A percentile compares a stretch with the other conserved stretches of the same genome.
phyloP scores from a whole-genome alignment of 2,329 filamentous ascomycete species.

The Aspergillus glaucus region DNA sequence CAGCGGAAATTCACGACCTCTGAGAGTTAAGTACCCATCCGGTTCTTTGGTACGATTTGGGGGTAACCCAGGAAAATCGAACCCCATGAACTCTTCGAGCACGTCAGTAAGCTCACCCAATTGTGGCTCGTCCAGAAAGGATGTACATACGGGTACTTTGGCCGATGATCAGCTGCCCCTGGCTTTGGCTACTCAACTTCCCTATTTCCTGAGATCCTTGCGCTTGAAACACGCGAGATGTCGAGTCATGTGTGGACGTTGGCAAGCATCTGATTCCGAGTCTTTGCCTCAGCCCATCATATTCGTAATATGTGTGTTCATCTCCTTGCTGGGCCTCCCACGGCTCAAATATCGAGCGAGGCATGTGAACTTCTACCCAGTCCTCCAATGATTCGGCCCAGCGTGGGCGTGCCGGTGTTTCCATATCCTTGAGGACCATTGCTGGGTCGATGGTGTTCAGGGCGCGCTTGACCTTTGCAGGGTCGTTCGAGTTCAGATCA shows the following conservation, averaged over 20 bases:
- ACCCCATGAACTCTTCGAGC: background rate
- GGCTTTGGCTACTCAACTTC: background rate
- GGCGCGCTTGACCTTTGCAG: too few relatives aligned
- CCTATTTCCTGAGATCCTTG: background rate
- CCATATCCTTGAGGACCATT: too few relatives aligned
- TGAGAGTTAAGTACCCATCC: background rate
- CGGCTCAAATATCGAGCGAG: background rate
- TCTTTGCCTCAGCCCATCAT: background rate
- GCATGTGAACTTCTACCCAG: background rate
- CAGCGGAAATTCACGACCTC: too few relatives aligned
- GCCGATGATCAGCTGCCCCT: background rate
- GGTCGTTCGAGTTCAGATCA: too few relatives aligned
- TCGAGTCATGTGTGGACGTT: background rate
- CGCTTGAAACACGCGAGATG: background rate
- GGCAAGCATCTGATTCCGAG: background rate
- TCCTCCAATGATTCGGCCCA: background rate
- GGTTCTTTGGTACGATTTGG: background rate
- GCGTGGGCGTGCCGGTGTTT: background rate
- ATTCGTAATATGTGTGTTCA: background rate
- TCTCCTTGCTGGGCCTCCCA: background rate
- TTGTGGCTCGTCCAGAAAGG: background rate
- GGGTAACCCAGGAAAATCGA: background rate
- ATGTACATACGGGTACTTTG: background rate
- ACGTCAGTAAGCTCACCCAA: background rate
- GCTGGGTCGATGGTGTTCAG: too few relatives aligned